Evolutionary conservation across 2,329 filamentous ascomycete species (phyloP), one percentile per base, ranked within the genome.

Genomic region (Colletotrichum limetticola): DNA sequence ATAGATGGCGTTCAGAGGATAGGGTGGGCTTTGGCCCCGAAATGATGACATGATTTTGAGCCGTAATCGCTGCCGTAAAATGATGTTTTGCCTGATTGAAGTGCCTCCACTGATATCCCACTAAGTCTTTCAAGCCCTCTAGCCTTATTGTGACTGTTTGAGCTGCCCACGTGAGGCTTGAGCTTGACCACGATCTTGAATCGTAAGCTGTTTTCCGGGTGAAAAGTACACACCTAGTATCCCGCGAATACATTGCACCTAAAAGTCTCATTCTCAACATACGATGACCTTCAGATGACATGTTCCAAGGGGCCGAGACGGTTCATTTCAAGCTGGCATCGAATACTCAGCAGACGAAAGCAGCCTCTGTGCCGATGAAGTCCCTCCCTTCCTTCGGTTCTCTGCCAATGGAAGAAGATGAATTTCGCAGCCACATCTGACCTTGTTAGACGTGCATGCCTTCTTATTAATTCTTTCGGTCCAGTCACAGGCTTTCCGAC

Each of bases 1-100:
- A 72, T 72, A 70, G 66, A 72, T 65, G 70, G 70, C 70, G 70
- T 72, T 72, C 37, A 72, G 59, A 59, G 70, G 70, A 32, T 60
- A 65, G 60, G 69, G 19, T 24, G 55, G 60, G 70, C 59, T 55
- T 72, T 61, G 55, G 46, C 66, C 70, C 59, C n/a, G 53, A 70
- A 68, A 72, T 60, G 70, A 72, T 14, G 30, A 72, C 66, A 72
- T 65, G 70, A 72, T 56, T 65, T 60, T 69, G 55, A 65, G 58
- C 57, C 32, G 52, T 16, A n/a, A 6, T 6, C 26, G 12, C 14
- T 16, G 11, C 14, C 8, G 8, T 24, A 2, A 14, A 22, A 19
- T 52, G 26, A 24, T 35, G 4, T 1, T 28, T 16, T 22, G 9
- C 24, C 26, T 12, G 4, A 7, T 35, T n/a, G 49, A 55, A n/a